Evolutionary conservation across 371 early-diverging fungal species (phyloP).

Genomic region (Rhizomucor pusillus): DNA sequence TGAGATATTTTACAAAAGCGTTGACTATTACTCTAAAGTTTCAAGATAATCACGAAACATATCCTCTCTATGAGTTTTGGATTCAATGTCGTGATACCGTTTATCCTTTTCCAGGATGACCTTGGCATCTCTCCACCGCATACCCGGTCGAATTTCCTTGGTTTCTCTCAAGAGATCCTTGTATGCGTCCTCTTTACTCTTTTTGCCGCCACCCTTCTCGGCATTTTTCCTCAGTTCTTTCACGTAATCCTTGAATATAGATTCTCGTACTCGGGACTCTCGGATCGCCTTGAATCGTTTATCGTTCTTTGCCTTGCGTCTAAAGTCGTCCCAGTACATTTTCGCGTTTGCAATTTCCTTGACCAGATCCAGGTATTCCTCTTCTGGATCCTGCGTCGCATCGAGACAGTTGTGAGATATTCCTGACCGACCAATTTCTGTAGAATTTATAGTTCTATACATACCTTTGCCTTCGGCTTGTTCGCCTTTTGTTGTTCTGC

Average conservation of each 20-base stretch:
- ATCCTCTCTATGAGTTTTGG: conserved; percentile 58
- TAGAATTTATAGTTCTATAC: conserved; percentile 2
- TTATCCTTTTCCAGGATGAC: conserved; percentile 54
- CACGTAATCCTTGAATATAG: conserved; percentile 56
- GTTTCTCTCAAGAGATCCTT: conserved; percentile 45
- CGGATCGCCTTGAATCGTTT: conserved; percentile 46
- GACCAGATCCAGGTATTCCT: conserved; percentile 50
- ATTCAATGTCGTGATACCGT: conserved; percentile 55
- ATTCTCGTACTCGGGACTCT: conserved; percentile 47
- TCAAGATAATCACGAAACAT: conserved; percentile 60
- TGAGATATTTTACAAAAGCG: too few relatives aligned
- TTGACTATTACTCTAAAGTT: conserved; percentile 6
- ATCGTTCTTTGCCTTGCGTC: conserved; percentile 60
- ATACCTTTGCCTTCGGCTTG: conserved; percentile 38
- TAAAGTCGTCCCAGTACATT: conserved; percentile 65
- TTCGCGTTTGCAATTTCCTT: conserved; percentile 39
- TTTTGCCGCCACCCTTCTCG: conserved; percentile 19
- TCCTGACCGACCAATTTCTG: not conserved
- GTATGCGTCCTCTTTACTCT: conserved; percentile 37
- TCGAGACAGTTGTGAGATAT: not conserved
- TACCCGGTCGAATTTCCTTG: conserved; percentile 40
- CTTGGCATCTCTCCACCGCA: conserved; percentile 59
- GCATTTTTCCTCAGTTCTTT: conserved; percentile 24
- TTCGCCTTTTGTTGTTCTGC: conserved; percentile 54
- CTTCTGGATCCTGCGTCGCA: conserved; percentile 39